These are phyloP conservation scores for Populus ilicifolia DNA, from an alignment of 345 rosid genomes.

Conservation along the genomic window DNA sequence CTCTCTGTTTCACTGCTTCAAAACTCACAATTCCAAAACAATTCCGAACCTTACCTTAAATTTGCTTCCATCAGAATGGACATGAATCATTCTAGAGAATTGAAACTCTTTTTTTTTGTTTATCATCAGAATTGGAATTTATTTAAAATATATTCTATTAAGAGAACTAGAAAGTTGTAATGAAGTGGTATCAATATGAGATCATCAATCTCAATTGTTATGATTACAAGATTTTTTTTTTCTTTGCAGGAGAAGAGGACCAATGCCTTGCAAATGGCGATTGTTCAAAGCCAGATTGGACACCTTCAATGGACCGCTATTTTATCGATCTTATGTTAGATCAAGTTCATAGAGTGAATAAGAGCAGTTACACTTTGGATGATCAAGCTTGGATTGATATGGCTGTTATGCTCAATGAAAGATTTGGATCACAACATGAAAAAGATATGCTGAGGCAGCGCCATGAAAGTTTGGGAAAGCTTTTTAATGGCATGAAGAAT, in stretches of 20 bases:
- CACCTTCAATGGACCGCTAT: conserved; percentile 47
- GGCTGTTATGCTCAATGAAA: conserved; percentile 37
- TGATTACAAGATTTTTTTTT: background rate
- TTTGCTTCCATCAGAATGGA: background rate
- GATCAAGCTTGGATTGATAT: conserved; percentile 42
- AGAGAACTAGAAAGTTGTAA: no score
- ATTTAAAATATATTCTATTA: no score
- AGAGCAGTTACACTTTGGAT: conserved; percentile 19
- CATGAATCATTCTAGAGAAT: background rate
- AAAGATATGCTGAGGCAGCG: conserved; percentile 32
- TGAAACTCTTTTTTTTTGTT: no score
- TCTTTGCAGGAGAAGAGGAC: conserved; percentile 29
- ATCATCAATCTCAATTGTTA: no score
- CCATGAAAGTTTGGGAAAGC: conserved; percentile 30
- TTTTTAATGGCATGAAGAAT: conserved; percentile 35
- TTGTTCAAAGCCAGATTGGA: conserved; percentile 33
- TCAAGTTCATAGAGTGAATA: conserved; percentile 33
- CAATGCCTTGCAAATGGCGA: conserved; percentile 21
- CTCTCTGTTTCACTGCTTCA: background rate
- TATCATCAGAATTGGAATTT: background rate
- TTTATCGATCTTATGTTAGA: conserved; percentile 48
- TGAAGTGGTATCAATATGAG: no score
- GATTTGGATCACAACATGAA: conserved; percentile 37
- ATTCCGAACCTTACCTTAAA: background rate
- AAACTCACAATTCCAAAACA: background rate